These are phyloP conservation scores for Rhodotorula sp. DNA, from an alignment of 1,284 basidiomycete species.

Conservation along the genomic window DNA sequence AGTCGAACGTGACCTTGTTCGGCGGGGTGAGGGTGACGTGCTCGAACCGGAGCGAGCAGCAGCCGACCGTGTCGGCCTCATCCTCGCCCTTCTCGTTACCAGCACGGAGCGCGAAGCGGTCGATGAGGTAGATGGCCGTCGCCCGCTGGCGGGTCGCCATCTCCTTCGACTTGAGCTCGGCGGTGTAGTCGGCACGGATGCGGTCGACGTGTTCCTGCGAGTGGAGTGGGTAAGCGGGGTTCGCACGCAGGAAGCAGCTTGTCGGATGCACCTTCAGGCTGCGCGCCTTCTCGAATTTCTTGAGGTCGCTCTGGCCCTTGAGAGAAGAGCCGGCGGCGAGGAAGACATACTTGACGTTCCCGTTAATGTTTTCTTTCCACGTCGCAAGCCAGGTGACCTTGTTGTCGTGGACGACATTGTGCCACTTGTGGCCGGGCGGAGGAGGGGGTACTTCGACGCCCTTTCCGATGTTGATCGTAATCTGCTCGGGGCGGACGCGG, in stretches of 20 bases:
- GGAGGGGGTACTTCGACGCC: constrained; percentile 62
- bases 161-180: constrained; percentile 80
- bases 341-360: constrained; percentile 70
- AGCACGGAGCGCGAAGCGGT: constrained; percentile 87
- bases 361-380: constrained; percentile 71
- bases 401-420: constrained; percentile 72
- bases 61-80: constrained; percentile 95
- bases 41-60: constrained; percentile 90
- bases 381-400: constrained; percentile 96
- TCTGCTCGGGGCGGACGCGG: constrained; percentile 86
- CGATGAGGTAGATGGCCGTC: constrained; percentile 96
- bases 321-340: constrained; percentile 87
- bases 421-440: constrained; percentile 46
- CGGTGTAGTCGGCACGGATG: constrained; percentile 80
- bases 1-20: constrained; percentile 82
- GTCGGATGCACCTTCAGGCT: constrained; percentile 72
- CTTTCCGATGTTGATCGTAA: constrained; percentile 87
- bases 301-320: constrained; percentile 94
- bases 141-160: constrained; percentile 92
- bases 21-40: constrained; percentile 87
- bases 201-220: constrained; percentile 78
- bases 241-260: neutral
- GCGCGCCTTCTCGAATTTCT: constrained; percentile 93
- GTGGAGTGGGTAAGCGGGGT: neutral
- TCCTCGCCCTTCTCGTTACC: constrained; percentile 98